phyloP scores from a whole-genome alignment of 331 rosid genomes.

The Arachis monticola region DNA sequence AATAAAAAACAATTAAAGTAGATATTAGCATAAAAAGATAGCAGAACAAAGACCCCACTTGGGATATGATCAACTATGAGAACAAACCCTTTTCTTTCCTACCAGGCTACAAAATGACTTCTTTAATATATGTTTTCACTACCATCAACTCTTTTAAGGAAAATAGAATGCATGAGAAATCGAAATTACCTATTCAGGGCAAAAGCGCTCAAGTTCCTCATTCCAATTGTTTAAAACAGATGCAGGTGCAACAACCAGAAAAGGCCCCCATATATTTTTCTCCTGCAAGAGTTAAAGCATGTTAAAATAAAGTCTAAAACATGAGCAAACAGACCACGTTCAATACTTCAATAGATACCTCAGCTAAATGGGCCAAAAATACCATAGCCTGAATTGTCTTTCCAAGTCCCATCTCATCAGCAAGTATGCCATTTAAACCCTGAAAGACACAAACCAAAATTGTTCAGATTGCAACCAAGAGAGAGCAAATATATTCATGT shows the following conservation, averaged over 20 bases:
- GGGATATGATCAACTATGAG: neutral
- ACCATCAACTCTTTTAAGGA: constrained; percentile 13
- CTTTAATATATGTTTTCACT: neutral
- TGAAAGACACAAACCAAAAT: constrained; percentile 36
- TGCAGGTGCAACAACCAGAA: constrained; percentile 86
- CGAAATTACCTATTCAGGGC: constrained; percentile 69
- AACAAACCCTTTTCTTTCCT: neutral
- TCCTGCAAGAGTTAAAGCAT: constrained; percentile 52
- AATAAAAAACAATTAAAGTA: constrained; percentile 4
- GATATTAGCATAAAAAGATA: neutral
- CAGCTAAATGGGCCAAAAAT: constrained; percentile 86
- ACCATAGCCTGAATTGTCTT: constrained; percentile 89
- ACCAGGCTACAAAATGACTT: neutral
- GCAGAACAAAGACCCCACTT: neutral
- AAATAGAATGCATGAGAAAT: neutral
- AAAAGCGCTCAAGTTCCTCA: constrained; percentile 81
- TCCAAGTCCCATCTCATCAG: constrained; percentile 92
- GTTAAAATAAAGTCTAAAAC: constrained; percentile 32
- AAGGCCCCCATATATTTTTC: constrained; percentile 90
- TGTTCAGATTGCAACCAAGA: constrained; percentile 18
- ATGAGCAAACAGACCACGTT: constrained; percentile 20
- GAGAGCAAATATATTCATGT: neutral
- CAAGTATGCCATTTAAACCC: constrained; percentile 95
- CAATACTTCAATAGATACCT: constrained; percentile 48
- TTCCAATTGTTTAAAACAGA: constrained; percentile 87